Base-by-base conservation (phyloP, 2,329 filamentous ascomycete species). In the Colletotrichum higginsianum region DNA sequence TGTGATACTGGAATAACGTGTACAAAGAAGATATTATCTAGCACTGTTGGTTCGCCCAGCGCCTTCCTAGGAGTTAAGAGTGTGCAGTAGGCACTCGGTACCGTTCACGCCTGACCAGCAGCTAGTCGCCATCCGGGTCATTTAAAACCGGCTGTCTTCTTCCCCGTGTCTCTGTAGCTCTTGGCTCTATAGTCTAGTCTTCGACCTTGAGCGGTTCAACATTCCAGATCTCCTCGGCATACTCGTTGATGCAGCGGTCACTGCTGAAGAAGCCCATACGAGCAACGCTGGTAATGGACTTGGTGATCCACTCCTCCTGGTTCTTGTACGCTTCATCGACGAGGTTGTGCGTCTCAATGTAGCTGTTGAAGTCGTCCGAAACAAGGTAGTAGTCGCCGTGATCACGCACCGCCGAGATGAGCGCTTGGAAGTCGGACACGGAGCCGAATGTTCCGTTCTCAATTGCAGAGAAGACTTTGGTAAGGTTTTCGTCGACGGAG, bases 361-460 rank as follows among this genome's bases (percentile, higher is more conserved):
- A 99, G 80, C 93, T 96, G 84, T 94, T 91, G 88, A 99, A 99
- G 82, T 99, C 96, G 79, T 99, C 96, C 49, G 94, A 98, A 58
- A 98, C 95, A 40, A 99, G 90, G 82, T 99, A 99, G 86, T 97
- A 98, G 82, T 99, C 96, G 49, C 96, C 95, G 75, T 98, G 96
- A 72, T 98, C 93, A 74, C 93, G 91, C 75, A 99, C 95, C 12
- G 94, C 93, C 74, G 92, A 90, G 75, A 97, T 89, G 74, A 99
- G 88, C 40, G 94, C 93, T n/a, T 89, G 87, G 83, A 98, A 99
- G 78, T 93, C 89, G 62, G 89, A 84, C 0, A 91, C 86, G 68
- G 95, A 91, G 67, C 96, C 96, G 79, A 99, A 99, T 3, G 86
- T 93, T 75, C 93, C 93, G 75, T 86, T 86, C 80, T 93, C 90